A percentile compares a stretch with the other conserved stretches of the same genome.
phyloP scores from a whole-genome alignment of 2,329 filamentous ascomycete genomes.

The Sordariomycetes sp. region DNA sequence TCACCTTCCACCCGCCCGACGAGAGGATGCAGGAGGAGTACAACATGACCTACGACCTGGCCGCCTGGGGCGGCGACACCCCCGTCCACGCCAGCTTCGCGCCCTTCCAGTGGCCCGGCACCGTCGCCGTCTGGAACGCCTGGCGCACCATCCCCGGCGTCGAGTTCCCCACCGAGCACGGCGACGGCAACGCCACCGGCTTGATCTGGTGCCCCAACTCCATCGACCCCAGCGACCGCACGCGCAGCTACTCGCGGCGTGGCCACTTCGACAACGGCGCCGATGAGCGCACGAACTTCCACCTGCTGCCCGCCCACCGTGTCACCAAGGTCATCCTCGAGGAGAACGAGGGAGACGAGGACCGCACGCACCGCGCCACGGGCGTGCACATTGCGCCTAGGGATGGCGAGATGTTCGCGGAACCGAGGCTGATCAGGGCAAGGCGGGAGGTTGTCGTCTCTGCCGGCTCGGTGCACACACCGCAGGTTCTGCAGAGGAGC shows the following conservation, averaged over 20 bases:
- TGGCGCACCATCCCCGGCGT: slow-evolving; percentile 13
- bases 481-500: slow-evolving; percentile 29
- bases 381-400: slow-evolving; percentile 6
- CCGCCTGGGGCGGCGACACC: slow-evolving; percentile 8
- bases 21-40: slow-evolving; percentile 10
- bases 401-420: slow-evolving; percentile 6
- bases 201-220: slow-evolving; percentile 21
- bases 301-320: slow-evolving; percentile 8
- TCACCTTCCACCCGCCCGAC: slow-evolving; percentile 10
- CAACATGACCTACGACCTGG: slow-evolving; percentile 15
- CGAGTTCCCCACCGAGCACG: slow-evolving; percentile 14
- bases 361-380: background rate
- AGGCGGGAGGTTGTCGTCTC: slow-evolving; percentile 28
- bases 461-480: slow-evolving; percentile 29
- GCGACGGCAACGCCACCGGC: slow-evolving; percentile 13
- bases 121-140: slow-evolving; percentile 6
- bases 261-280: slow-evolving; percentile 16
- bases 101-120: slow-evolving; percentile 11
- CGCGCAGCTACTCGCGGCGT: slow-evolving; percentile 16
- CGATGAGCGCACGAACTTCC: slow-evolving; percentile 6
- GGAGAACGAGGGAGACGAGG: slow-evolving; percentile 1
- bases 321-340: slow-evolving; percentile 6
- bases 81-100: slow-evolving; percentile 8
- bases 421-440: slow-evolving; percentile 7
- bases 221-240: slow-evolving; percentile 14